Evolutionary conservation across 2,329 filamentous ascomycete genomes (phyloP).

Genomic region (Calonectria pauciramosa): DNA sequence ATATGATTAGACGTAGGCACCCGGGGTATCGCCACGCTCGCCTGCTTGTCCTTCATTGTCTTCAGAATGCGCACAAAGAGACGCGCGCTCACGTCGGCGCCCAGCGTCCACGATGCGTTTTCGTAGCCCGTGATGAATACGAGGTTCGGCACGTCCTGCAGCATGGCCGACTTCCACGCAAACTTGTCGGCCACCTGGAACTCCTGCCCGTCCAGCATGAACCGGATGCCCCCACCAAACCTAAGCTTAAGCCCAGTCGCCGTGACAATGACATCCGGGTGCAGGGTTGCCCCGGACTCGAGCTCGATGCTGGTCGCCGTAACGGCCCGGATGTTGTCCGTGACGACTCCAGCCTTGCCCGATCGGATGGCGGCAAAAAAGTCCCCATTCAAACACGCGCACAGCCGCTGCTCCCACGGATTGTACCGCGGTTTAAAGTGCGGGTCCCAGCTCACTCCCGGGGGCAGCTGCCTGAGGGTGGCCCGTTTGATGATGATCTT

Average conservation of each 20-base stretch:
- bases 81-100: constrained; percentile 55
- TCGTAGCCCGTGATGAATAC: neutral
- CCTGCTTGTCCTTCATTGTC: constrained; percentile 60
- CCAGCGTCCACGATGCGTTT: constrained; percentile 11
- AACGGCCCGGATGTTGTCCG: neutral
- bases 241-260: constrained; percentile 72
- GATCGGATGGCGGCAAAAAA: constrained; percentile 56
- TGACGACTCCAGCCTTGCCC: neutral
- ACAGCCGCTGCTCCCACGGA: constrained; percentile 78
- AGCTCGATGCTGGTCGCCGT: constrained; percentile 50
- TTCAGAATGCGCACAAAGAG: constrained; percentile 65
- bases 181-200: neutral
- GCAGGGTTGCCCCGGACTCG: constrained; percentile 55
- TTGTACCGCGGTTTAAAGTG: constrained; percentile 68
- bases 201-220: constrained; percentile 70
- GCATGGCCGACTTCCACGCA: constrained; percentile 4
- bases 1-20: constrained; percentile 39
- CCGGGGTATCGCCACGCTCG: constrained; percentile 59
- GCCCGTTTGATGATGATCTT: constrained; percentile 59
- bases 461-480: constrained; percentile 58
- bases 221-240: constrained; percentile 64
- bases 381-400: constrained; percentile 63
- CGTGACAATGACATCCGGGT: constrained; percentile 73
- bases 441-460: constrained; percentile 58
- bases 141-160: neutral